phyloP scores from a whole-genome alignment of 2,329 filamentous ascomycete genomes.

The Talaromyces sp. region DNA sequence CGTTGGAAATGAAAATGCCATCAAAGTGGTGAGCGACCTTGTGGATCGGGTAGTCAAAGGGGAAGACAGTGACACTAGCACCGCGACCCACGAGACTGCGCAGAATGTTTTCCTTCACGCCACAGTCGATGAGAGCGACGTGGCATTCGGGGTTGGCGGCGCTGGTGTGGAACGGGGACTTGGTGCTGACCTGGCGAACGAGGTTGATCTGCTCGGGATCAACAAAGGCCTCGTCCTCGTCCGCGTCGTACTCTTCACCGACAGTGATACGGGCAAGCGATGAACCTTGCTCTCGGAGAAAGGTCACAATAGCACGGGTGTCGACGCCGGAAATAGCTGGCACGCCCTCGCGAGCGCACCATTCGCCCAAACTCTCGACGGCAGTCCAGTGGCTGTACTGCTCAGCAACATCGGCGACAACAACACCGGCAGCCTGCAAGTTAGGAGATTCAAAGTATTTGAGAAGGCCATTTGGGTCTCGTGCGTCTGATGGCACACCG shows the following conservation, averaged over 20 bases:
- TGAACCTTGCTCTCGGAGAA: conserved; percentile 92
- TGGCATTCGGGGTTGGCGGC: conserved; percentile 78
- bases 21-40: conserved; percentile 98
- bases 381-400: conserved; percentile 99
- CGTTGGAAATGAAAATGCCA: conserved; percentile 98
- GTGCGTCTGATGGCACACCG: conserved; percentile 79
- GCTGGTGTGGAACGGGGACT: conserved; percentile 92
- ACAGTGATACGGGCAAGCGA: conserved; percentile 91
- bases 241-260: conserved; percentile 96
- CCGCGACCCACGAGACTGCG: conserved; percentile 88
- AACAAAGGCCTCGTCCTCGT: conserved; percentile 92
- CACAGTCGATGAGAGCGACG: conserved; percentile 92
- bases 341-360: conserved; percentile 94
- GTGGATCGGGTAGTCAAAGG: conserved; percentile 95
- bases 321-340: conserved; percentile 96
- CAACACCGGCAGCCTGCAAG: conserved; percentile 91
- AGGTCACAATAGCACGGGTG: conserved; percentile 92
- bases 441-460: conserved; percentile 98
- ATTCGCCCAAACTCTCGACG: conserved; percentile 84
- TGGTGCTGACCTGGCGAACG: conserved; percentile 93
- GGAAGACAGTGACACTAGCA: conserved; percentile 88
- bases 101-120: conserved; percentile 99
- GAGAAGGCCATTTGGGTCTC: conserved; percentile 83
- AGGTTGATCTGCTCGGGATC: conserved; percentile 96
- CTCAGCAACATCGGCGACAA: conserved; percentile 88